Base-by-base conservation (phyloP, 2,329 filamentous ascomycete genomes). In the Alternaria brassicae region DNA sequence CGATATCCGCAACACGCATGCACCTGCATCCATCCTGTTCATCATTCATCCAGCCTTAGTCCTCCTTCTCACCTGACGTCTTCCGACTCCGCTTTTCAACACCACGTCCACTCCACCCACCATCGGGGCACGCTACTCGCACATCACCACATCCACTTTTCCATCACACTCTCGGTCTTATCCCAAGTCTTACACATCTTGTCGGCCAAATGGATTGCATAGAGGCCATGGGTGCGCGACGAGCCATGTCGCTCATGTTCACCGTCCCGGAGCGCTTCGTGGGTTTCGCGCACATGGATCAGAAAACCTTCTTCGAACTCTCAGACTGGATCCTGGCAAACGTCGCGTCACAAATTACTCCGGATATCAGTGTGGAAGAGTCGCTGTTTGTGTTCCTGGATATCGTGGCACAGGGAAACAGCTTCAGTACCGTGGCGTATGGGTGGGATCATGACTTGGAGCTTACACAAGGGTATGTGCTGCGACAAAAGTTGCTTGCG, bases 271-370 rank as follows among this genome's bases (percentile, higher is more conserved):
- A 75, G 53, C 70, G 73, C 55, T 78, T 78, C 70, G 68, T 73
- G 45, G 74, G 74, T 51, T 78, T 77, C 65, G 72, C 69, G 56
- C 75, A 76, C 60, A 72, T 78, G 68, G 74, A 78, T 49, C 74
- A 77, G 51, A 71, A 75, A 59, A 76, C 74, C 56, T 78, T 77
- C 47, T 72, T 75, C 45, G 71, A 75, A 54, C 67, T 78, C 19
- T 72, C 74, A n/a, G 75, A 78, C 62, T 78, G 74, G 75, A 72
- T 76, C 30, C 62, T 75, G 30, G 73, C 70, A 53, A 70, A 78
- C 58, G 68, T 72, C 58, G 60, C 72, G 42, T 74, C 70, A 21
- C 68, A 69, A 30, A 60, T 72, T n/a, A 60, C 69, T 2, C 58
- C 66, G 19, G 70, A 74, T 50, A 71, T 77, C 59, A 76, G 72